Percentiles rank a stretch among this genome's conserved stretches.
Conservation (phyloP, 164 flowering plant species). For the Chloranthus sessilifolius region DNA sequence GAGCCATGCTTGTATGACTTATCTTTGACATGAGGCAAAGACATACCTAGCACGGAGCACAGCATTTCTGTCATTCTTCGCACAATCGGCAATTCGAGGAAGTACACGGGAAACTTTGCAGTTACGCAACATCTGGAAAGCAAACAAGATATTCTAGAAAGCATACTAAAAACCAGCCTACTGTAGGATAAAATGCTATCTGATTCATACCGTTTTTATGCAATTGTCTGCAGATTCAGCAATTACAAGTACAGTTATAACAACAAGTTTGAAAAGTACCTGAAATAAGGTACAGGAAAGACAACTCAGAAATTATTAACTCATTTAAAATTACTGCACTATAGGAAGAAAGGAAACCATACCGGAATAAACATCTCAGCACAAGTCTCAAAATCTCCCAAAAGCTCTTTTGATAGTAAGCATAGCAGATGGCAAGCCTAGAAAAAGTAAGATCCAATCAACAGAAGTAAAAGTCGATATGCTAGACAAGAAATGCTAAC, state of each 20-base stretch:
- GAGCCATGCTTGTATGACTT: too few relatives aligned
- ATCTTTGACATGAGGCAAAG: background rate
- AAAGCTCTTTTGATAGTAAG: constrained; percentile 92
- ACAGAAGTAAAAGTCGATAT: too few relatives aligned
- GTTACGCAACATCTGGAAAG: constrained; percentile 86
- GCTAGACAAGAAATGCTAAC: too few relatives aligned
- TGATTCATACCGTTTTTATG: constrained; percentile 80
- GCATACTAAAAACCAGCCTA: background rate
- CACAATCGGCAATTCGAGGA: constrained; percentile 86
- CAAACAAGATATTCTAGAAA: constrained; percentile 4
- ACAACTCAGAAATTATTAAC: background rate
- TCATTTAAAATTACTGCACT: background rate
- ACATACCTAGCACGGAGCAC: constrained; percentile 88
- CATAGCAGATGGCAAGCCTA: constrained; percentile 90
- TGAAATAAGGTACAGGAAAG: constrained; percentile 23
- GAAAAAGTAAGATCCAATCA: constrained; percentile 6
- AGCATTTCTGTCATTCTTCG: constrained; percentile 92
- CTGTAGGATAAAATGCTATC: background rate
- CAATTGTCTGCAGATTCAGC: constrained; percentile 99
- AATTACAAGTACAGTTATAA: constrained; percentile 97
- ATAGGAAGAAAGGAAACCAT: constrained; percentile 21
- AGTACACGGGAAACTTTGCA: constrained; percentile 92
- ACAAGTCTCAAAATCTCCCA: constrained; percentile 96
- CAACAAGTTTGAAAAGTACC: constrained; percentile 99
- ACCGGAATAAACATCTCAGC: constrained; percentile 98